Percentiles rank a stretch among this genome's conserved stretches.
phyloP scores from a whole-genome alignment of 1,284 basidiomycete genomes.

The Boletus sp. region DNA sequence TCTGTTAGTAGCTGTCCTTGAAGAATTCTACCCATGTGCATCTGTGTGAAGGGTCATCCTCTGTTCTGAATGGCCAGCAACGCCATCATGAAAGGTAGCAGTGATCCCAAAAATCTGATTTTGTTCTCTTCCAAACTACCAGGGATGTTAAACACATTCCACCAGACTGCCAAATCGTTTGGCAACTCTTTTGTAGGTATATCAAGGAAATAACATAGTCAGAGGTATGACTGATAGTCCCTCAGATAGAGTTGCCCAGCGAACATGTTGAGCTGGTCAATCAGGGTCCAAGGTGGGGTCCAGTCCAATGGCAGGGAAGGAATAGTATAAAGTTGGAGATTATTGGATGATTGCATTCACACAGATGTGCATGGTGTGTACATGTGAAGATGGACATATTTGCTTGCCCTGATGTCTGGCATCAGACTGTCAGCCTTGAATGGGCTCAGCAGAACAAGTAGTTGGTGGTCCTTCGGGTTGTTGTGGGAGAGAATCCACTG shows the following conservation, averaged over 20 bases:
- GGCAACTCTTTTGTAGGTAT: not conserved
- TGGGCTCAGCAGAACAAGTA: constrained; percentile 36
- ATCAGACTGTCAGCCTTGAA: constrained; percentile 43
- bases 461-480: not conserved
- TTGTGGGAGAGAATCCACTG: constrained; percentile 39
- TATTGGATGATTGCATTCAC: constrained; percentile 36
- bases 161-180: not conserved
- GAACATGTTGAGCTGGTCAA: not conserved
- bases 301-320: constrained; percentile 18
- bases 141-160: not conserved
- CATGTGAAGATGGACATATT: constrained; percentile 37
- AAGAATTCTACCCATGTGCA: not conserved
- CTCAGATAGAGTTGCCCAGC: not conserved
- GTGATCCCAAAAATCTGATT: not conserved
- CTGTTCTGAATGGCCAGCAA: not conserved
- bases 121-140: not conserved
- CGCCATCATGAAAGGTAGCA: not conserved
- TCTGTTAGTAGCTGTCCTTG: not conserved
- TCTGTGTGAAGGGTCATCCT: not conserved
- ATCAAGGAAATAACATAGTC: not conserved
- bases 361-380: constrained; percentile 39
- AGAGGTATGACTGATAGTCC: constrained; percentile 23
- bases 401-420: constrained; percentile 31
- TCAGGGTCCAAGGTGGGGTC: not conserved
- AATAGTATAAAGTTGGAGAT: constrained; percentile 36